A percentile compares a stretch with the other conserved stretches of the same genome.
phyloP scores from a whole-genome alignment of 2,329 filamentous ascomycete genomes.

The Clonostachys sp. region DNA sequence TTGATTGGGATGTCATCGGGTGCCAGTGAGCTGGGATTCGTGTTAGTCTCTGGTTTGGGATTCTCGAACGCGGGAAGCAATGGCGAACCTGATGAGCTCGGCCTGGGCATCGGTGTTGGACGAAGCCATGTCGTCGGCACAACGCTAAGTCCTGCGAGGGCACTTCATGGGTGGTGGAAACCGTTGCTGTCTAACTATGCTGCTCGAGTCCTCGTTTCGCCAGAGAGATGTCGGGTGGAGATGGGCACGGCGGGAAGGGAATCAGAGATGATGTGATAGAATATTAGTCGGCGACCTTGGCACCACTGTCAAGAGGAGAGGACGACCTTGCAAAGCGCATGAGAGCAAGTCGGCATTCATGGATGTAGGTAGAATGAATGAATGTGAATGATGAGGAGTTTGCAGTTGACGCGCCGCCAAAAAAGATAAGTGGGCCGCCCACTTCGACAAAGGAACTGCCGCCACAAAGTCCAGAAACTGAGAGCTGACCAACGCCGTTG shows the following conservation, averaged over 20 bases:
- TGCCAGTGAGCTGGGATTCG: constrained; percentile 58
- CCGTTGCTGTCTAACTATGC: no score
- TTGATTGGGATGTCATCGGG: constrained; percentile 92
- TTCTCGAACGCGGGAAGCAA: no score
- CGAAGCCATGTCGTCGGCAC: constrained; percentile 21
- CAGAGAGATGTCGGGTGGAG: no score
- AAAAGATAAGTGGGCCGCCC: neutral
- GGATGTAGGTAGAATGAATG: neutral
- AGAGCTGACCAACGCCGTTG: no score
- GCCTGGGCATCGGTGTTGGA: constrained; percentile 45
- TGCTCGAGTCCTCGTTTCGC: no score
- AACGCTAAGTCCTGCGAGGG: neutral
- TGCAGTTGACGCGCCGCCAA: neutral
- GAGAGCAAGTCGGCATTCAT: neutral
- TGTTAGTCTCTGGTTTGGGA: neutral
- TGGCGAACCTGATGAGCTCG: constrained; percentile 51
- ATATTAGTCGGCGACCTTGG: no score
- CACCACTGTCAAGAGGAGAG: no score
- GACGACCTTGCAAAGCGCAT: no score
- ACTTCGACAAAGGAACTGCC: no score
- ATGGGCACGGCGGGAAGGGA: no score
- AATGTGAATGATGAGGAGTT: neutral
- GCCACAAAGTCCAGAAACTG: no score
- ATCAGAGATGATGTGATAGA: no score
- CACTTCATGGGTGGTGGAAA: neutral